Evolutionary conservation across 441 rosid species (phyloP).

Genomic region (Adansonia madagascariensis): DNA sequence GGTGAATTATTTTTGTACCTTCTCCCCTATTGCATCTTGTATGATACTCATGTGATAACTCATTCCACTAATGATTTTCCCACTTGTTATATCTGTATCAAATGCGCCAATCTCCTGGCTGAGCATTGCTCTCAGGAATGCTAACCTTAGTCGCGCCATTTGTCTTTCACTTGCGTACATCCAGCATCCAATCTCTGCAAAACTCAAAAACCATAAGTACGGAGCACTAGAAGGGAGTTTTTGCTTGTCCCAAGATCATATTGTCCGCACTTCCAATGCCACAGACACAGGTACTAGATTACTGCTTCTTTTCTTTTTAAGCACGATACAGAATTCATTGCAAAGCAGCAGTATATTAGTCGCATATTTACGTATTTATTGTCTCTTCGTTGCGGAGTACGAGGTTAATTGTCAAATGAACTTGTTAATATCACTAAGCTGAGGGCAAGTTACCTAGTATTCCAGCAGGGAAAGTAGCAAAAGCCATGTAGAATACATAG

Average conservation of each 20-base stretch:
- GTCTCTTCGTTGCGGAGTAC: not conserved
- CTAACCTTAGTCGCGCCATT: slow-evolving; percentile 46
- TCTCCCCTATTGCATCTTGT: slow-evolving; percentile 70
- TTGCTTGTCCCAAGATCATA: no score
- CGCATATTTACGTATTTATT: no score
- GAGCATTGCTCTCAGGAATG: slow-evolving; percentile 51
- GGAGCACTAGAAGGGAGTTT: not conserved
- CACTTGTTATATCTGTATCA: slow-evolving; percentile 58
- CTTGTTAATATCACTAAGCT: not conserved
- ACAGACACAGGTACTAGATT: no score
- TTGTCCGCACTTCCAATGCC: no score
- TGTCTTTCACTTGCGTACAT: slow-evolving; percentile 71
- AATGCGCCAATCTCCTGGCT: slow-evolving; percentile 67
- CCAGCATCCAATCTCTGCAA: slow-evolving; percentile 70
- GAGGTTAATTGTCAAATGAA: not conserved
- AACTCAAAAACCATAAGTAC: not conserved
- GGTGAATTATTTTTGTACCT: slow-evolving; percentile 36
- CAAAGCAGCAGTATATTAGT: no score
- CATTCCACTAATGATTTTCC: slow-evolving; percentile 54
- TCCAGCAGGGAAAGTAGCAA: slow-evolving; percentile 76
- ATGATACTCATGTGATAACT: slow-evolving; percentile 60
- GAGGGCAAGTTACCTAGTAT: slow-evolving; percentile 46
- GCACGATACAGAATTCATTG: no score
- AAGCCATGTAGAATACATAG: slow-evolving; percentile 71
- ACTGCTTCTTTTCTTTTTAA: no score